Conservation (phyloP, 1,139 yeast genomes). For the Geotrichum cucujoidarum region DNA sequence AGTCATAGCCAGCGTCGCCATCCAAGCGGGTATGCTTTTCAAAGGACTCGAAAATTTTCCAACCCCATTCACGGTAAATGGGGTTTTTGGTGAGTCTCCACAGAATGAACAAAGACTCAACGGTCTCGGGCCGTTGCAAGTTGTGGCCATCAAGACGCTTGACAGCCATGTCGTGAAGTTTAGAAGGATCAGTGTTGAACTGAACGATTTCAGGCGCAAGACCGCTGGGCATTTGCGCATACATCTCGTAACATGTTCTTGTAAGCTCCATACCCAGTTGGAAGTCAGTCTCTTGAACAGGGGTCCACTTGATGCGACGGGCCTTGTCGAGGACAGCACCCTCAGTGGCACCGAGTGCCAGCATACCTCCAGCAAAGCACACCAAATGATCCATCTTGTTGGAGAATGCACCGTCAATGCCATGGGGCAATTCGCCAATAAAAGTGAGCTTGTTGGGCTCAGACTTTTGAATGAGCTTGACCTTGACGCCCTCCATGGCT, state of each 20-base stretch:
- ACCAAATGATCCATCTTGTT: constrained; percentile 91
- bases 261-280: constrained; percentile 70
- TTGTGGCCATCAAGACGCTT: constrained; percentile 74
- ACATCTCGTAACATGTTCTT: constrained; percentile 78
- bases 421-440: constrained; percentile 74
- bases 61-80: constrained; percentile 86
- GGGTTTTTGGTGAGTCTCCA: constrained; percentile 78
- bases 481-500: constrained; percentile 67
- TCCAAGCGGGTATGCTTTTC: constrained; percentile 53
- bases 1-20: constrained; percentile 59
- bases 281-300: constrained; percentile 52
- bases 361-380: constrained; percentile 85
- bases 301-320: constrained; percentile 43
- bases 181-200: constrained; percentile 49
- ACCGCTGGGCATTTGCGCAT: constrained; percentile 67
- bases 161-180: constrained; percentile 54
- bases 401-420: constrained; percentile 55
- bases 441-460: constrained; percentile 59
- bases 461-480: constrained; percentile 57
- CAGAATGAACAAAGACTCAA: constrained; percentile 77
- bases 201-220: constrained; percentile 85
- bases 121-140: constrained; percentile 91
- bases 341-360: constrained; percentile 84
- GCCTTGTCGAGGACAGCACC: constrained; percentile 59
- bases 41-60: constrained; percentile 74